Evolutionary conservation across 306 rosid genomes (phyloP).

Genomic region (Phaseolus lunatus): DNA sequence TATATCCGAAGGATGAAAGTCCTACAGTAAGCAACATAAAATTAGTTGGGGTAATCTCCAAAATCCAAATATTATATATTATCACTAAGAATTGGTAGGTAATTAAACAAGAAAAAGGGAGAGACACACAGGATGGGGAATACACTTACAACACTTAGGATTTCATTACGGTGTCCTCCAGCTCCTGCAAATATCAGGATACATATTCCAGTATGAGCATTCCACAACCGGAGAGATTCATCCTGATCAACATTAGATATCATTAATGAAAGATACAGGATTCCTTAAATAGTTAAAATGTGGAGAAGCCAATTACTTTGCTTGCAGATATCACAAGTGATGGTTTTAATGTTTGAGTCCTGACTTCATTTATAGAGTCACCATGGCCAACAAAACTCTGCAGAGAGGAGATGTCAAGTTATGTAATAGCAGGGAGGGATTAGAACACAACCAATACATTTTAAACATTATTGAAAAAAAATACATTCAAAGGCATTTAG

Average conservation of each 20-base stretch:
- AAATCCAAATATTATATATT: slow-evolving; percentile 23
- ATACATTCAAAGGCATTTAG: slow-evolving; percentile 7
- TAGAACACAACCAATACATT: slow-evolving; percentile 11
- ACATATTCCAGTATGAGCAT: slow-evolving; percentile 89
- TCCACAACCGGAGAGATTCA: slow-evolving; percentile 98
- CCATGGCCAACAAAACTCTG: slow-evolving; percentile 99
- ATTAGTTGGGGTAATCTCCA: slow-evolving; percentile 29
- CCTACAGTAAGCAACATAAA: slow-evolving; percentile 56
- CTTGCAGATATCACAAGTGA: slow-evolving; percentile 91
- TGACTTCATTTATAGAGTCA: slow-evolving; percentile 89
- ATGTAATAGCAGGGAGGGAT: slow-evolving; percentile 30
- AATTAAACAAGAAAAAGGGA: slow-evolving; percentile 6
- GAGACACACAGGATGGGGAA: slow-evolving; percentile 26
- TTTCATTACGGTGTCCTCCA: slow-evolving; percentile 98
- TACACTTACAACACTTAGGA: slow-evolving; percentile 86
- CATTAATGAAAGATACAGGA: slow-evolving; percentile 36
- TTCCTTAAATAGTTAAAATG: slow-evolving; percentile 31
- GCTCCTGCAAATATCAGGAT: slow-evolving; percentile 94
- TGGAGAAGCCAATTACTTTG: slow-evolving; percentile 62
- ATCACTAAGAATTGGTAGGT: slow-evolving; percentile 11
- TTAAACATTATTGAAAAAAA: slow-evolving; percentile 19
- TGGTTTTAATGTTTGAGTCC: slow-evolving; percentile 86
- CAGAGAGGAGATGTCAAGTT: slow-evolving; percentile 25
- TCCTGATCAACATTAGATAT: slow-evolving; percentile 67
- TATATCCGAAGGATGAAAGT: slow-evolving; percentile 91